Percentiles rank a stretch among this genome's conserved stretches.
Conservation (phyloP, 2,329 filamentous ascomycete genomes). For the Penicillium decumbens region DNA sequence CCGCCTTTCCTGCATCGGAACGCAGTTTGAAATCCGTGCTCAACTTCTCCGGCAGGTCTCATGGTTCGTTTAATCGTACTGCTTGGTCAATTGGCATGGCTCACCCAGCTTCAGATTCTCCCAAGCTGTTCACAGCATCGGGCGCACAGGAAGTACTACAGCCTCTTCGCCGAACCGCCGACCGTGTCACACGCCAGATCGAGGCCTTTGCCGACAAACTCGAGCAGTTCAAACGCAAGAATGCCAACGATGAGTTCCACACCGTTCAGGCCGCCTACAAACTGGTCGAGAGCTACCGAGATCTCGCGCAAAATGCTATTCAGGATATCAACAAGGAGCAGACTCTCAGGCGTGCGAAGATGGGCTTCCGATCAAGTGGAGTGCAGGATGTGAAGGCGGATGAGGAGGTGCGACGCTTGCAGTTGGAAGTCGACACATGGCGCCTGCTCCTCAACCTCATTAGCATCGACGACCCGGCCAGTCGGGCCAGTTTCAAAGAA, state of each 20-base stretch:
- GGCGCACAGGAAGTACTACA: slow-evolving; percentile 52
- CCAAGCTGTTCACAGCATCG: slow-evolving; percentile 42
- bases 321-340: slow-evolving; percentile 42
- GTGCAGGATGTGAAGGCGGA: slow-evolving; percentile 25
- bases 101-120: slow-evolving; percentile 20
- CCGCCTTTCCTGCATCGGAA: slow-evolving; percentile 27
- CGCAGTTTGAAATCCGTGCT: slow-evolving; percentile 16
- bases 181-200: slow-evolving; percentile 72
- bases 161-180: slow-evolving; percentile 60
- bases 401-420: slow-evolving; percentile 55
- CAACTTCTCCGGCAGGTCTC: slow-evolving; percentile 6
- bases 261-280: slow-evolving; percentile 62
- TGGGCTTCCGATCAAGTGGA: slow-evolving; percentile 27
- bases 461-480: slow-evolving; percentile 59
- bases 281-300: slow-evolving; percentile 61
- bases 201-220: slow-evolving; percentile 80
- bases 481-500: slow-evolving; percentile 35
- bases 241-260: slow-evolving; percentile 49
- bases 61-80: slow-evolving; percentile 10
- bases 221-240: slow-evolving; percentile 64
- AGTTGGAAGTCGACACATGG: slow-evolving; percentile 87
- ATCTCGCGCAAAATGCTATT: slow-evolving; percentile 51
- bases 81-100: slow-evolving; percentile 1
- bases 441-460: slow-evolving; percentile 73
- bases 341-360: slow-evolving; percentile 38